phyloP scores from a whole-genome alignment of 176 grass and related monocot species.

The Oropetium thomaeum region DNA sequence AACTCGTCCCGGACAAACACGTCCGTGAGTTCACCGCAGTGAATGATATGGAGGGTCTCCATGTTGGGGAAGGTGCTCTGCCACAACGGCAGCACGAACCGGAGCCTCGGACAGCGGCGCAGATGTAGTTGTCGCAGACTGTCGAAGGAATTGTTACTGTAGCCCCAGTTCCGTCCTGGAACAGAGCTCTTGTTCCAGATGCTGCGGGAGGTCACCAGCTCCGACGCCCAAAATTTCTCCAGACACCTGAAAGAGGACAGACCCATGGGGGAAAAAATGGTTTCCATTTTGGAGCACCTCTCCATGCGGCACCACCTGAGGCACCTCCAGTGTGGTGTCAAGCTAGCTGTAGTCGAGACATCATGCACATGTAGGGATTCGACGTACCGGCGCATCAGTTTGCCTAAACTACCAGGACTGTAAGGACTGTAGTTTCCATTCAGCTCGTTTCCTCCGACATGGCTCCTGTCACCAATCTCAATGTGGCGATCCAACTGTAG shows the following conservation, averaged over 20 bases:
- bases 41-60: conserved; percentile 25
- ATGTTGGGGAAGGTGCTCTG: background rate
- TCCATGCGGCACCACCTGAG: background rate
- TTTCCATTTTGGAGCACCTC: conserved; percentile 2
- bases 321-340: rapidly evolving
- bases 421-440: too few species aligned
- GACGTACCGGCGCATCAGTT: rapidly evolving
- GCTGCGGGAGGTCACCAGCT: background rate
- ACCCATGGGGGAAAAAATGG: too few species aligned
- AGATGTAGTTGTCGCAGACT: background rate
- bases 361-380: conserved; percentile 9
- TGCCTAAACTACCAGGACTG: rapidly evolving
- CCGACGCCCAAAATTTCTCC: background rate
- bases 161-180: too few species aligned
- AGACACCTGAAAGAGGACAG: rapidly evolving
- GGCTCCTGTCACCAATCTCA: background rate
- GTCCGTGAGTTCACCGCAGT: background rate
- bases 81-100: background rate
- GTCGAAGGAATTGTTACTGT: rapidly evolving
- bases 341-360: background rate
- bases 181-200: background rate
- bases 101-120: conserved; percentile 3
- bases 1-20: background rate
- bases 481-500: background rate
- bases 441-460: too few species aligned